Evolutionary conservation across 2,329 filamentous ascomycete species (phyloP), one percentile per base, ranked within the genome.

Genomic region (Fusarium humuli): DNA sequence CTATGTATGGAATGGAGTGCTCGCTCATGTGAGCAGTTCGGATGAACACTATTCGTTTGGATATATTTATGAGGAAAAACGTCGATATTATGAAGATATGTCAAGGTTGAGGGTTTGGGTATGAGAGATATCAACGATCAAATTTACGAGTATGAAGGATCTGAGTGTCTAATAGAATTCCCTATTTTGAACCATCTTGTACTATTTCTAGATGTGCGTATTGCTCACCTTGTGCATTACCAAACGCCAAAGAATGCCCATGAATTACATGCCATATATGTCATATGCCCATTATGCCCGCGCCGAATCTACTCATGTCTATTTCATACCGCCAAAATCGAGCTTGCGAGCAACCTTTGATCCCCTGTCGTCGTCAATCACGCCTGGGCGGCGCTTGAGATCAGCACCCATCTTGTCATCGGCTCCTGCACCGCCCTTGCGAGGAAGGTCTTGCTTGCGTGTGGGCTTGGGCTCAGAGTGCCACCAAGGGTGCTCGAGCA

Each of bases 1-100:
- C 94, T 67, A 98, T 99, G 94, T 98, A 98, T 81, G 96, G 96
- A 7, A 88, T 97, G 79, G 95, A 96, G 65, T 99, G 96, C 80
- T 79, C 78, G 47, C 77, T 97, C 45, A 98, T 98, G 94, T 98
- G 81, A 86, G 23, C 22, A 40, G 7, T 37, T 41, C 14, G 9
- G 30, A 22, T 57, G 49, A 20, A 49, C 27, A 30, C 25, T 50
- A 34, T 18, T 32, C 18, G 12, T 25, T 30, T 64, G 58, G 52
- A 70, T 60, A 40, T 45, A 46, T 49, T 60, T 64, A 67, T 41
- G 48, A 66, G 53, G 12, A 49, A 57, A 20, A 47, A 64, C 45
- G 55, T 30, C 42, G 30, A 46, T 55, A 46, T 69, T 49, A 74
- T 56, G 67, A 73, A 49, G 49, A 56, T 16, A 67, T 68, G 49